Evolutionary conservation across 768 basidiomycete species (phyloP), one percentile per base, ranked within the genome.

Genomic region (Leucocoprinus leucothites): DNA sequence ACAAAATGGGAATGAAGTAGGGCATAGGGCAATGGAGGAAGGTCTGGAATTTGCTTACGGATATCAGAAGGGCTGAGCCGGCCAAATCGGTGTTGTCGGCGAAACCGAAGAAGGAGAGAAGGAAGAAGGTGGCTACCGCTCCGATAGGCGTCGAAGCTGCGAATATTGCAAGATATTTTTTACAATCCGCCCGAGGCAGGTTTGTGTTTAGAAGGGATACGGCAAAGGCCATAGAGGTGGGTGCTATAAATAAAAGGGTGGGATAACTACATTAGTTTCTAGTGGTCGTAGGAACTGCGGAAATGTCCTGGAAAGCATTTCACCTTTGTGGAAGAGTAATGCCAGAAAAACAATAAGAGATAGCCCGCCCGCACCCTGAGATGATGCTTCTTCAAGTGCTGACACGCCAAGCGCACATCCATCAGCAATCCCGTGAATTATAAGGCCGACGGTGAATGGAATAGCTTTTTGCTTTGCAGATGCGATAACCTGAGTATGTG

Each of bases 361-460:
- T 28, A 98, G 65, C 34, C 74, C 76, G 21, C 73, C 74, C 16
- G 74, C 69, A 54, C 59, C 65, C 9, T 64, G 72, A 0, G 69
- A 55, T 18, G 66, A 64, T 9, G 60, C 56, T 49, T 63, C 57
- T 2, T 67, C 67, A 35, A 86, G 71, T 11, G 81, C 78, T 2
- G 89, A 87, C 18, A 94, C 88, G 21, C 96, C 97, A 36, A 98
- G 74, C 2, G 92, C 93, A 55, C 97, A 84, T 3, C 97, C 95
- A 68, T 99, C 97, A 0, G 94, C 90, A 46, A 94, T 76, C 1
- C 86, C 90, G 65, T 99, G 96, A 22, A 94, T 81, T 22, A 92
- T 79, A 43, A 98, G 74, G 1, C 95, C 97, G 8, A 98, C 69
- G 0, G 94, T 91, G 35, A 95, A 77, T 35, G 94, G 78, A 48